A percentile compares a stretch with the other conserved stretches of the same genome.
Evolutionary conservation across 805 yeast species (phyloP).

Genomic region (Metschnikowia amazonensis): DNA sequence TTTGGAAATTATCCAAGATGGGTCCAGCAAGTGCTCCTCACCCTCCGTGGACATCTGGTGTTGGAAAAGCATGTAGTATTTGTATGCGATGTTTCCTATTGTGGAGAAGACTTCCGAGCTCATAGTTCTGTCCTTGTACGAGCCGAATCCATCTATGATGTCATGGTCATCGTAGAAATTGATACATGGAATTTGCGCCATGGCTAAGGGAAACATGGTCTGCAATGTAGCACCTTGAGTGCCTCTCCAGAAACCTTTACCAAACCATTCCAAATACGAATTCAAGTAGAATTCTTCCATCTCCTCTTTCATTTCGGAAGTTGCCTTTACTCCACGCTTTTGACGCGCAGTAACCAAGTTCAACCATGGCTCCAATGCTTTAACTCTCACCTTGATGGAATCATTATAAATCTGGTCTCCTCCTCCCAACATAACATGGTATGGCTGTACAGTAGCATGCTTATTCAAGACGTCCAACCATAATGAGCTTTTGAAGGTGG

Average conservation of each 20-base stretch:
- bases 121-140: slow-evolving; percentile 78
- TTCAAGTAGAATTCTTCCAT: slow-evolving; percentile 64
- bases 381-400: slow-evolving; percentile 59
- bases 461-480: slow-evolving; percentile 82
- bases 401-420: slow-evolving; percentile 96
- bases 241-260: slow-evolving; percentile 83
- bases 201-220: slow-evolving; percentile 63
- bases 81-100: slow-evolving; percentile 76
- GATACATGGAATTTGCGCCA: slow-evolving; percentile 79
- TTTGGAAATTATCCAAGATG: slow-evolving; percentile 60
- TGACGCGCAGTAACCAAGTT: slow-evolving; percentile 46
- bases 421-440: slow-evolving; percentile 96
- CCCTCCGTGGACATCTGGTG: slow-evolving; percentile 62
- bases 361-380: slow-evolving; percentile 60
- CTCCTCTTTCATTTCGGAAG: slow-evolving; percentile 49
- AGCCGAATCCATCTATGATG: slow-evolving; percentile 94
- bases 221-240: slow-evolving; percentile 62
- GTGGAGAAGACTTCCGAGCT: slow-evolving; percentile 58
- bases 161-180: slow-evolving; percentile 95
- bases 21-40: slow-evolving; percentile 36
- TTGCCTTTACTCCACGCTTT: slow-evolving; percentile 38
- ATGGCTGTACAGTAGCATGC: slow-evolving; percentile 51
- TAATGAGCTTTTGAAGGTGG: slow-evolving; percentile 63
- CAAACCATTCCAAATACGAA: slow-evolving; percentile 85
- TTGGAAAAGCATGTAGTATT: slow-evolving; percentile 87